Conservation (phyloP, 192 early-diverging fungal species). For the Cetraspora pellucida region DNA sequence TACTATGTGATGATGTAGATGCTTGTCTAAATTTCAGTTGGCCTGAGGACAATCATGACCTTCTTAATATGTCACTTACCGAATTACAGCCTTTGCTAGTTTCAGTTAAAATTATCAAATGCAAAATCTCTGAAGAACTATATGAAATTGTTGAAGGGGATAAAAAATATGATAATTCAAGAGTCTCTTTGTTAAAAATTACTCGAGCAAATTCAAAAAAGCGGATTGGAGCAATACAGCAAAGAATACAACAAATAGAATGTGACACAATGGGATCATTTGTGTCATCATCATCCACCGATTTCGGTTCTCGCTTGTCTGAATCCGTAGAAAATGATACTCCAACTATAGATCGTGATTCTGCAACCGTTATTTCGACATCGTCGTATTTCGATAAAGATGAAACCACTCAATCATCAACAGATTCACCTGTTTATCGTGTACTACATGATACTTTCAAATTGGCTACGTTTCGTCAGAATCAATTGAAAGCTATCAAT, state of each 20-base stretch:
- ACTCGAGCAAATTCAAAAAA: neutral
- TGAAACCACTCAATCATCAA: no score
- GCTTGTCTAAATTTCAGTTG: neutral
- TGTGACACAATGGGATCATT: no score
- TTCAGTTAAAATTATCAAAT: neutral
- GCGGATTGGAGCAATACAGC: neutral
- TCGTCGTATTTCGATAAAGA: no score
- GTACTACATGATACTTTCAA: constrained; percentile 51
- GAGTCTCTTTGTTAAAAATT: neutral
- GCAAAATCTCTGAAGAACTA: neutral
- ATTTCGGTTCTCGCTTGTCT: no score
- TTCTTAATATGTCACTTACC: neutral
- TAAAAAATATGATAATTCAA: neutral
- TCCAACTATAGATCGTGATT: no score
- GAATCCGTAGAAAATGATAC: no score
- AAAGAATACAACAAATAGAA: neutral
- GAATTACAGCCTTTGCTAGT: neutral
- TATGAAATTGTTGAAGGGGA: neutral
- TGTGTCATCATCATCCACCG: no score
- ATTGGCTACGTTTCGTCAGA: constrained; percentile 75
- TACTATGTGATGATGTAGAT: no score
- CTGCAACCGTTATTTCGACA: no score
- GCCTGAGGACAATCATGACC: neutral
- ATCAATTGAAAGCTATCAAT: constrained; percentile 91
- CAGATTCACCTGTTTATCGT: no score